These are phyloP conservation scores for Yamadazyma diddensiae DNA, from an alignment of 1,139 yeast species.

Conservation along the genomic window DNA sequence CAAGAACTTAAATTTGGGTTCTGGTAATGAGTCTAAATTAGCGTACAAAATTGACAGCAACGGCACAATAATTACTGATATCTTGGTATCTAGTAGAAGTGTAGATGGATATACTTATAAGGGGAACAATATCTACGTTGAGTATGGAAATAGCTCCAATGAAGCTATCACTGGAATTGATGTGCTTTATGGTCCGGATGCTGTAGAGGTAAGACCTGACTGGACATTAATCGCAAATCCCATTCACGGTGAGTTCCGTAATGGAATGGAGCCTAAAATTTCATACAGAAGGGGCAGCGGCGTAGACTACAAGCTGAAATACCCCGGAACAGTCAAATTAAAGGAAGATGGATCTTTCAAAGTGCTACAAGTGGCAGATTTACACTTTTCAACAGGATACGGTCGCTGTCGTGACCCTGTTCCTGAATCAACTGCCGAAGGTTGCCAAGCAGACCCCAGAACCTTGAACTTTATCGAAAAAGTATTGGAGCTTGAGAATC, in stretches of 20 bases:
- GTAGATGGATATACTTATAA: neutral
- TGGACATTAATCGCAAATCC: slow-evolving; percentile 49
- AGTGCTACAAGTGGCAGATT: slow-evolving; percentile 79
- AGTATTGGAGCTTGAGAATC: slow-evolving; percentile 55
- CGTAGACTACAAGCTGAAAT: slow-evolving; percentile 16
- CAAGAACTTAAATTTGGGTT: neutral
- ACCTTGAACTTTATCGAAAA: slow-evolving; percentile 53
- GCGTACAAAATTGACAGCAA: neutral
- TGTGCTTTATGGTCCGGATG: slow-evolving; percentile 67
- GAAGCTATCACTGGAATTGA: slow-evolving; percentile 46
- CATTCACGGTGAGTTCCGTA: neutral
- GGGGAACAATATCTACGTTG: slow-evolving; percentile 26
- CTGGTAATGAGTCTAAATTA: neutral
- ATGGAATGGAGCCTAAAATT: slow-evolving; percentile 16
- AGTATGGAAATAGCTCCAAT: slow-evolving; percentile 30
- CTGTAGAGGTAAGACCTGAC: slow-evolving; percentile 71
- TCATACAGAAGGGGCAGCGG: slow-evolving; percentile 51
- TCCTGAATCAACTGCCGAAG: slow-evolving; percentile 26
- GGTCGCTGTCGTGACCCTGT: slow-evolving; percentile 60
- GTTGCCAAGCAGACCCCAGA: slow-evolving; percentile 70
- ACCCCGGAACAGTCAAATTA: slow-evolving; percentile 19
- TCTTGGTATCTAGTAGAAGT: neutral
- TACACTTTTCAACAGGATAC: slow-evolving; percentile 67
- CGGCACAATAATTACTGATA: neutral
- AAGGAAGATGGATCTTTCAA: slow-evolving; percentile 50